Base-by-base conservation (phyloP, 331 rosid species). In the Telfairia occidentalis region DNA sequence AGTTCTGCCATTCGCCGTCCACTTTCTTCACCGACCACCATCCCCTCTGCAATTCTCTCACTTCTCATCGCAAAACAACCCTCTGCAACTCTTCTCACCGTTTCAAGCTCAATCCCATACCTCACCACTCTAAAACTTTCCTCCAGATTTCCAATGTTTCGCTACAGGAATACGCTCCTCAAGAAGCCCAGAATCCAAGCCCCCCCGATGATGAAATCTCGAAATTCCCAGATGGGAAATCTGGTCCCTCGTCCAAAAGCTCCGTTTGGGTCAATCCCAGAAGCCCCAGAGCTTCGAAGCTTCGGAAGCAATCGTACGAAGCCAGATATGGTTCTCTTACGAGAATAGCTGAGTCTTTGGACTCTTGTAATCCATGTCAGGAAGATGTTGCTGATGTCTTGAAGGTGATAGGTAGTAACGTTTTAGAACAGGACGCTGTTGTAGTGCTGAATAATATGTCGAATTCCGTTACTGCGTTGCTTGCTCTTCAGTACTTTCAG, bases 211-310 rank as follows among this genome's bases (percentile, higher is more conserved):
- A 69, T 75, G 79, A 38, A 19, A 19, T 48, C 48, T 34, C 52
- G 5, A 46, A 83, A 5, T 28, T 38, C 79, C 84, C 86, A 43
- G 80, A 79, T 83, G 81, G 73, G 74, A 87, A 85, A 23, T 65
- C 86, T 5, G 54, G 64, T 11, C 29, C 91, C 63, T 82, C 83
- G 1, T 80, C 90, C 10, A 91, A 83, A 83, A 81, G 71, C 75
- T 82, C 78, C 52, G 63, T 83, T 79, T 89, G 97, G 96, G 91
- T 93, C 81, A 91, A 93, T 84, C 98, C 96, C 78, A 88, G 58
- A 65, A 91, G 86, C 83, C 85, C 89, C 78, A 88, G 85, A 81
- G 87, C 92, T 32, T 77, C 90, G 28, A 84, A 66, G 65, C 90
- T 87, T 66, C 76, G 63, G 79, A 74, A 76, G 38, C 81, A 85